These are phyloP conservation scores for Fusarium abutilonis DNA, from an alignment of 2,329 filamentous ascomycete genomes.

Conservation along the genomic window DNA sequence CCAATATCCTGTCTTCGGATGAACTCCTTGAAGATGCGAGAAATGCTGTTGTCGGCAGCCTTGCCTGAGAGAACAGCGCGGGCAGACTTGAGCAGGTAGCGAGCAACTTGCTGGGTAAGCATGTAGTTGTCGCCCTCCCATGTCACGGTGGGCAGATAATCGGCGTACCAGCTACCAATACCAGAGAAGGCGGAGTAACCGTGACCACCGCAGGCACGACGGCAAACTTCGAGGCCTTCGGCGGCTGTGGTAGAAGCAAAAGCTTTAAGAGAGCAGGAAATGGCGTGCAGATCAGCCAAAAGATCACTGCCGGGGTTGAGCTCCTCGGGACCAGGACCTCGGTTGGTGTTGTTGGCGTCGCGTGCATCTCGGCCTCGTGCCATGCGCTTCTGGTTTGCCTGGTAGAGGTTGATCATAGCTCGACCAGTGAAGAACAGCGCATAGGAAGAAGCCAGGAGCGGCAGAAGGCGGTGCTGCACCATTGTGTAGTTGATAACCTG, in stretches of 20 bases:
- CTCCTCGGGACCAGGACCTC: slow-evolving; percentile 74
- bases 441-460: slow-evolving; percentile 77
- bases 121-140: slow-evolving; percentile 88
- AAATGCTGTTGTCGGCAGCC: slow-evolving; percentile 49
- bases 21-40: slow-evolving; percentile 71
- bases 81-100: slow-evolving; percentile 80
- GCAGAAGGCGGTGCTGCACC: slow-evolving; percentile 78
- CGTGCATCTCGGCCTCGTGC: slow-evolving; percentile 53
- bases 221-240: slow-evolving; percentile 78
- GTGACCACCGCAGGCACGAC: slow-evolving; percentile 80
- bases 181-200: slow-evolving; percentile 80
- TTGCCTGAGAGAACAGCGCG: slow-evolving; percentile 74
- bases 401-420: slow-evolving; percentile 78
- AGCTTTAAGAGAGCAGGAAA: slow-evolving; percentile 79
- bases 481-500: slow-evolving; percentile 84
- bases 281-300: slow-evolving; percentile 78
- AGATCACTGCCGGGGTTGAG: slow-evolving; percentile 69
- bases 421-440: slow-evolving; percentile 83
- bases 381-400: slow-evolving; percentile 77
- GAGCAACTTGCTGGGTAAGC: slow-evolving; percentile 81
- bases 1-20: slow-evolving; percentile 73
- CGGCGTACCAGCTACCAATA: slow-evolving; percentile 79
- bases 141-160: slow-evolving; percentile 75
- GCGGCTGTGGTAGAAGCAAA: slow-evolving; percentile 76
- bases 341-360: slow-evolving; percentile 52